Evolutionary conservation across 1,284 basidiomycete species (phyloP).

Genomic region (Rhodotorula sp.): DNA sequence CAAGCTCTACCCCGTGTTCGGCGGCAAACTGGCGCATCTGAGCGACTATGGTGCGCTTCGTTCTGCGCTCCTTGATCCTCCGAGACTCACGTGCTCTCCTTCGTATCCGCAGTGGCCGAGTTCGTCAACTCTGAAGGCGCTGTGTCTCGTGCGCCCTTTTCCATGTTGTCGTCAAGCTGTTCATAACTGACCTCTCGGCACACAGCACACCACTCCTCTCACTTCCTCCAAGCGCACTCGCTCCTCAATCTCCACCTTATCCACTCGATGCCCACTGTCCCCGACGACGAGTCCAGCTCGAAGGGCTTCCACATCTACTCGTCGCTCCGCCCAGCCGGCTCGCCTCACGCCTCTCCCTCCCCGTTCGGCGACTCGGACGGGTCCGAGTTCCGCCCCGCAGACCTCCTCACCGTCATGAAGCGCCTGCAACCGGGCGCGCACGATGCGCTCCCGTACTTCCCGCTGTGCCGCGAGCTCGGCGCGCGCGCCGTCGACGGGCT

Average conservation of each 20-base stretch:
- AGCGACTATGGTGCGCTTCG: slow-evolving; percentile 61
- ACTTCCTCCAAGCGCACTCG: slow-evolving; percentile 45
- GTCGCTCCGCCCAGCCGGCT: slow-evolving; percentile 54
- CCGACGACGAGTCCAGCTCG: neutral
- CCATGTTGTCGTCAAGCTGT: neutral
- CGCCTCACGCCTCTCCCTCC: slow-evolving; percentile 72
- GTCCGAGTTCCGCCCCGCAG: slow-evolving; percentile 52
- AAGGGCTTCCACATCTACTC: slow-evolving; percentile 29
- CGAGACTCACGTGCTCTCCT: neutral
- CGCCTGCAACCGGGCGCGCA: slow-evolving; percentile 53
- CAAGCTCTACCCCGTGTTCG: slow-evolving; percentile 69
- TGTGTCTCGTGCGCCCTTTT: neutral
- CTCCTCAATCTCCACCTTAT: slow-evolving; percentile 47
- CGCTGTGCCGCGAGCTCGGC: slow-evolving; percentile 72
- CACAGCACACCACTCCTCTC: slow-evolving; percentile 39
- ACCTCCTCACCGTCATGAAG: slow-evolving; percentile 65
- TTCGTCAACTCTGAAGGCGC: slow-evolving; percentile 9
- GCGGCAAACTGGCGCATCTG: slow-evolving; percentile 77
- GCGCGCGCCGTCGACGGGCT: slow-evolving; percentile 75
- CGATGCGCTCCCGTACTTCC: slow-evolving; percentile 68
- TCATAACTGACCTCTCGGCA: neutral
- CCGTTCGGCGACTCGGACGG: slow-evolving; percentile 55
- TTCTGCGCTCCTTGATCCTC: slow-evolving; percentile 58
- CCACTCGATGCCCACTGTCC: slow-evolving; percentile 25
- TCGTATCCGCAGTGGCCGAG: neutral